Evolutionary conservation across 768 basidiomycete genomes (phyloP).

Genomic region (Amylocystis lapponica): DNA sequence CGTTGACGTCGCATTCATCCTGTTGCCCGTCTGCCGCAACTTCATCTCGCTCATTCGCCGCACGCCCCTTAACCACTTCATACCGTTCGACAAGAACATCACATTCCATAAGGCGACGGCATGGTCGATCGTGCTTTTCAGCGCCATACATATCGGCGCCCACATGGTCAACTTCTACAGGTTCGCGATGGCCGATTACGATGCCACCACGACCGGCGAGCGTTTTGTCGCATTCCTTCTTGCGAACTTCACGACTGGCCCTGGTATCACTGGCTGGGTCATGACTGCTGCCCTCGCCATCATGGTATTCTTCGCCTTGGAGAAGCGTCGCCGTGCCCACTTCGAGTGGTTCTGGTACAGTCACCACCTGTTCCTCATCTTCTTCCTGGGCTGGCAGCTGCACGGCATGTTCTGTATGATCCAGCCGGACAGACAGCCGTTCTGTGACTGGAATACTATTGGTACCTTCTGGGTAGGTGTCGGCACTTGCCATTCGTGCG

Average conservation of each 20-base stretch:
- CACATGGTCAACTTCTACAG: constrained; percentile 84
- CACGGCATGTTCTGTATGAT: constrained; percentile 99
- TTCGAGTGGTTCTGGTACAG: constrained; percentile 92
- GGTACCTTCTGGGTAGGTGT: constrained; percentile 92
- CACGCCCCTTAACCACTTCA: constrained; percentile 77
- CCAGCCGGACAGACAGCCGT: constrained; percentile 82
- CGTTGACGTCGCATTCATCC: constrained; percentile 88
- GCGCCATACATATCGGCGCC: constrained; percentile 69
- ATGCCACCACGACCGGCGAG: constrained; percentile 47
- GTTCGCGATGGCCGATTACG: constrained; percentile 51
- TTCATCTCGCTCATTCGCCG: constrained; percentile 86
- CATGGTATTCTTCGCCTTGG: constrained; percentile 84
- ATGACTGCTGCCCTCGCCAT: constrained; percentile 69
- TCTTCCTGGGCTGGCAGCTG: constrained; percentile 93
- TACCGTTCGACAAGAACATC: constrained; percentile 93
- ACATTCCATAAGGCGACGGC: constrained; percentile 87
- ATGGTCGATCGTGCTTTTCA: constrained; percentile 82
- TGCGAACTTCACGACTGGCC: constrained; percentile 79
- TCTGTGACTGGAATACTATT: constrained; percentile 77
- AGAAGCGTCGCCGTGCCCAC: constrained; percentile 68
- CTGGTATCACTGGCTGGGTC: constrained; percentile 82
- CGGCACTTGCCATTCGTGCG: not conserved
- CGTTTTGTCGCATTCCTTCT: constrained; percentile 65
- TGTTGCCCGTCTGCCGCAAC: constrained; percentile 92
- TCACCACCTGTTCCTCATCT: constrained; percentile 84